Base-by-base conservation (phyloP, 2,329 filamentous ascomycete genomes). In the Lojkania enalia region DNA sequence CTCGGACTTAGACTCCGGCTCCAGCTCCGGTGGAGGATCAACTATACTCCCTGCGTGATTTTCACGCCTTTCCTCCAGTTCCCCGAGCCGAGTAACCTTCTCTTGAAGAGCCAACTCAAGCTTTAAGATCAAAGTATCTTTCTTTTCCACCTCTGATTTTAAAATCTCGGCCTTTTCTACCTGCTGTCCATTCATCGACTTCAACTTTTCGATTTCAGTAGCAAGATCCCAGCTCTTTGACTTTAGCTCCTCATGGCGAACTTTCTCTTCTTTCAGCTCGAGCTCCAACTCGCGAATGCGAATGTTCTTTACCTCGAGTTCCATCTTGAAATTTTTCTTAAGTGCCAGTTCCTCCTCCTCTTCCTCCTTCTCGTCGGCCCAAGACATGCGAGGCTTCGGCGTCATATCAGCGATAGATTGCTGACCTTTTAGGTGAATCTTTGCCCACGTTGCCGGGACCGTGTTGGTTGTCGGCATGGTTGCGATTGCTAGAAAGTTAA, bases 211-310 rank as follows among this genome's bases (percentile, higher is more conserved):
- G n/a, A 7, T 7, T 7, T 7, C 7, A n/a, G 7, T 27, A 7
- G 7, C 23, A 7, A 27, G 23, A n/a, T 7, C 23, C 7, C 7
- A 7, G 7, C 7, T n/a, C 23, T 27, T 27, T 7, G 43, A 36
- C 1, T 56, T 38, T 2, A 63, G 20, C 20, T 57, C 46, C 15
- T 57, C 42, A 1, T 59, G 35, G 5, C 52, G 43, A 12, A 54
- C 12, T 3, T 31, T 44, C 1, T 45, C 33, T 6, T 38, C 31
- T 15, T 33, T 33, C 16, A 15, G 7, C 23, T 27, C 23, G 23
- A 27, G 23, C 31, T 52, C 39, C 9, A 61, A 25, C 16, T 42
- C 11, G 13, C 20, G 13, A 11, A 38, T 38, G 4, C 35, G 20
- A 4, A 4, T 20, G 20, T 38, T 15, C 13, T 23, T 38, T 6